Conservation (phyloP, 129 eudicot species). For the Artemisia argyi region DNA sequence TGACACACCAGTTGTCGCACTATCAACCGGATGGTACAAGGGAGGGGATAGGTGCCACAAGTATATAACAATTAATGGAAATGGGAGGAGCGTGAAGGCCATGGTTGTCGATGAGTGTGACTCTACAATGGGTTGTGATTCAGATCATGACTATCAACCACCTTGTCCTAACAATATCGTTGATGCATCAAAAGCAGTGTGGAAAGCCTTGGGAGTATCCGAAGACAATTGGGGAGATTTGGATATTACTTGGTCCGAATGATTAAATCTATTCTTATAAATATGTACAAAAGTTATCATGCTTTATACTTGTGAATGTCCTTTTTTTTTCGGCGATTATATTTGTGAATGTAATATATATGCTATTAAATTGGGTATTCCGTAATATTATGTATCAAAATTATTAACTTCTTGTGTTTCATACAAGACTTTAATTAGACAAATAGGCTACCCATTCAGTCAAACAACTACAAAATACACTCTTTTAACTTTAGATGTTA, state of each 20-base stretch:
- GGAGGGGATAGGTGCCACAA: conserved; percentile 7
- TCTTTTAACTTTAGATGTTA: too few relatives aligned
- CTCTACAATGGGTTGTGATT: background rate
- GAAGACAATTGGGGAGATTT: conserved; percentile 7
- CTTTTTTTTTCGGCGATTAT: too few relatives aligned
- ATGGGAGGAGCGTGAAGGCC: background rate
- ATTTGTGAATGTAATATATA: too few relatives aligned
- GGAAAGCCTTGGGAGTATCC: conserved; percentile 1
- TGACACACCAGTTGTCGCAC: background rate
- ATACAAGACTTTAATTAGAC: too few relatives aligned
- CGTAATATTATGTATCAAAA: too few relatives aligned
- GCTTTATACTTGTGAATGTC: too few relatives aligned
- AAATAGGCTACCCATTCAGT: too few relatives aligned
- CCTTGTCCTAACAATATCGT: conserved; percentile 1
- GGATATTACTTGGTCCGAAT: background rate
- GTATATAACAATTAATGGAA: background rate
- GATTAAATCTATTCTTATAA: too few relatives aligned
- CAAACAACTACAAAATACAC: too few relatives aligned
- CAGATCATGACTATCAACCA: conserved; percentile 4
- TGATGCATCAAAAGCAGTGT: conserved; percentile 5
- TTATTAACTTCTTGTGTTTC: too few relatives aligned
- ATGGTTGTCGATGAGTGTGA: conserved; percentile 4
- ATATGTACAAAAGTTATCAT: too few relatives aligned
- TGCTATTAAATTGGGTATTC: too few relatives aligned
- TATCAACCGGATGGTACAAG: conserved; percentile 3